Conservation (phyloP, 2,329 filamentous ascomycete genomes). For the Cladosporium velox region DNA sequence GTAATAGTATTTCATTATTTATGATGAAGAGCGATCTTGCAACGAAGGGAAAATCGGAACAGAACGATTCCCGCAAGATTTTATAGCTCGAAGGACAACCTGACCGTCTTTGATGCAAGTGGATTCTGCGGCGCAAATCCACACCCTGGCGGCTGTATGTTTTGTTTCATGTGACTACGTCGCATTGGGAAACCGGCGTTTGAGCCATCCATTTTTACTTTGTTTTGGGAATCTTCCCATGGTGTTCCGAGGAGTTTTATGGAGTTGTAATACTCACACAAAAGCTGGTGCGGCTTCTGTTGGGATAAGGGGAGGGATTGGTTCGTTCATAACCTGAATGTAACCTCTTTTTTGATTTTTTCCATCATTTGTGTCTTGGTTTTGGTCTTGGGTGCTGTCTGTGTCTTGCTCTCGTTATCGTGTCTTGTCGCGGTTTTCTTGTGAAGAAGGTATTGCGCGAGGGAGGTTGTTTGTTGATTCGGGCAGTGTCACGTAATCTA, state of each 20-base stretch:
- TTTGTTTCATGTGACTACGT: conserved; percentile 16
- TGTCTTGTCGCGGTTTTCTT: too few species aligned
- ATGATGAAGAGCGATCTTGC: neutral
- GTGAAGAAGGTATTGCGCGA: too few species aligned
- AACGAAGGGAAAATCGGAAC: neutral
- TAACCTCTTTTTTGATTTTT: conserved; percentile 4
- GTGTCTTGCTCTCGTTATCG: neutral
- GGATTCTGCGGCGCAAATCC: neutral
- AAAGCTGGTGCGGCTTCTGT: neutral
- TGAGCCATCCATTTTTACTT: conserved; percentile 1
- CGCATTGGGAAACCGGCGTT: conserved; percentile 12
- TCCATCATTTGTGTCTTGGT: neutral
- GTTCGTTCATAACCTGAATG: conserved; percentile 15
- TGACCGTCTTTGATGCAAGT: neutral
- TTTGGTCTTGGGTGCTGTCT: neutral
- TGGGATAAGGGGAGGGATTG: neutral
- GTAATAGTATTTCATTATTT: neutral
- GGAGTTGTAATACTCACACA: conserved; percentile 4
- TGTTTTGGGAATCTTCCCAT: neutral
- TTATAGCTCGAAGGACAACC: neutral
- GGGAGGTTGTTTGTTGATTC: neutral
- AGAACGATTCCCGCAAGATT: neutral
- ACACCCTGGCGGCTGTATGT: neutral
- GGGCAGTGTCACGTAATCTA: neutral
- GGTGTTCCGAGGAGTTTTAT: conserved; percentile 1